A percentile compares a stretch with the other conserved stretches of the same genome.
Conservation (phyloP, 2,329 filamentous ascomycete species). For the Penicillium italicum region DNA sequence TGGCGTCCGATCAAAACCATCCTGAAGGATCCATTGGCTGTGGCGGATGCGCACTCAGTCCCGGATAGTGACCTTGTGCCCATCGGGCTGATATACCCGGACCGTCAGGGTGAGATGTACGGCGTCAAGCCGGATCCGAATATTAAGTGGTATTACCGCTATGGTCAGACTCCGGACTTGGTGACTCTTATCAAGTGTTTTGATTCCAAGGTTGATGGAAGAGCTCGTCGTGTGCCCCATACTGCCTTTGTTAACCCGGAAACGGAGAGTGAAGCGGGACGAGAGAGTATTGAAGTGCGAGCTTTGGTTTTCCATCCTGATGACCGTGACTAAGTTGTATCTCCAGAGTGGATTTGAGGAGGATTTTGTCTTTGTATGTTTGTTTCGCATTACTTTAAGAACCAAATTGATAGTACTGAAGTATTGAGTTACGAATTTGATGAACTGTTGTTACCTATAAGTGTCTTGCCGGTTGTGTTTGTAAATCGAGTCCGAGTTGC, state of each 20-base stretch:
- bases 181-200: conserved; percentile 61
- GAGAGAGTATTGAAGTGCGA: conserved; percentile 57
- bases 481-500: no score
- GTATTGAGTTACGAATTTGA: not conserved
- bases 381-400: not conserved
- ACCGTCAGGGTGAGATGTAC: conserved; percentile 51
- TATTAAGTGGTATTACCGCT: conserved; percentile 55
- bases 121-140: conserved; percentile 40
- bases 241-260: conserved; percentile 53
- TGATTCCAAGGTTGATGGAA: conserved; percentile 55
- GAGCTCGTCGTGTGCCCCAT: conserved; percentile 54
- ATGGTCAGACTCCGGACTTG: conserved; percentile 51
- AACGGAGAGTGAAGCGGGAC: conserved; percentile 36
- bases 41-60: conserved; percentile 52
- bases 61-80: conserved; percentile 51
- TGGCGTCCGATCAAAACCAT: conserved; percentile 52
- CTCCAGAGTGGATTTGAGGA: not conserved
- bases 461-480: not conserved
- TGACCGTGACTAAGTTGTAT: conserved; percentile 23
- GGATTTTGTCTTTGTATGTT: not conserved
- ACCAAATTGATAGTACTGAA: not conserved
- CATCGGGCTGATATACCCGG: conserved; percentile 51
- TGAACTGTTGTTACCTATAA: not conserved
- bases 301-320: conserved; percentile 52
- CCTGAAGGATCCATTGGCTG: conserved; percentile 52